Base-by-base conservation (phyloP, 2,329 filamentous ascomycete genomes). In the Ascochyta fabae region DNA sequence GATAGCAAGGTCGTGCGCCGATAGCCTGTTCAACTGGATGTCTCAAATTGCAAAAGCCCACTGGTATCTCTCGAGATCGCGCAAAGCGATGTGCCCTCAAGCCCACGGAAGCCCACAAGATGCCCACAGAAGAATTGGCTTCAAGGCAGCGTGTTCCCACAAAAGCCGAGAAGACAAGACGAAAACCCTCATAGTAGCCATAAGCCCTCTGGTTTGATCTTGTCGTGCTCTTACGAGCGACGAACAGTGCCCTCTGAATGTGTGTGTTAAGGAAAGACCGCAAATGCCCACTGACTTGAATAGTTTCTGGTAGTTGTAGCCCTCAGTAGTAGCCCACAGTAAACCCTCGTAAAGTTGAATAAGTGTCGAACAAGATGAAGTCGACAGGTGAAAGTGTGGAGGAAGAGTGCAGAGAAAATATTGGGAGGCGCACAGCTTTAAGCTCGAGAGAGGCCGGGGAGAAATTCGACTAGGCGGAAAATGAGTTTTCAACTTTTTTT, bases 141-240 rank as follows among this genome's bases (percentile, higher is more conserved):
- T 76, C 77, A 74, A 78, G 80, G 80, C 79, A 63, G 56, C 60
- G 80, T 80, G 80, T 82, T 81, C 79, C 80, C 80, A 81, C 80
- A 82, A 79, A 72, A 59, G 78, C 79, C 79, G 73, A 78, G 77
- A 77, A 75, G 67, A 72, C 74, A 74, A 76, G 62, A 74, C 64
- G 64, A 67, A 72, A 72, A 72, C 70, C 74, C 73, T 75, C 74
- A 67, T 67, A 75, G 69, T 72, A 72, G 69, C 70, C 64, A 68
- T 71, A 72, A 71, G 73, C 72, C 69, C 69, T 72, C 71, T 74
- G 68, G 64, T 72, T 57, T 68, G 59, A 73, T 73, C 67, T 70
- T 69, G 68, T 66, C 62, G 62, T 68, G 68, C 69, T 67, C 66
- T 67, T 48, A 59, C 63, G 71, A 74, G 71, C 74, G 69, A 73